Evolutionary conservation across 148 eudicot genomes (phyloP), one percentile per base, ranked within the genome.

Genomic region (Diospyros lotus): DNA sequence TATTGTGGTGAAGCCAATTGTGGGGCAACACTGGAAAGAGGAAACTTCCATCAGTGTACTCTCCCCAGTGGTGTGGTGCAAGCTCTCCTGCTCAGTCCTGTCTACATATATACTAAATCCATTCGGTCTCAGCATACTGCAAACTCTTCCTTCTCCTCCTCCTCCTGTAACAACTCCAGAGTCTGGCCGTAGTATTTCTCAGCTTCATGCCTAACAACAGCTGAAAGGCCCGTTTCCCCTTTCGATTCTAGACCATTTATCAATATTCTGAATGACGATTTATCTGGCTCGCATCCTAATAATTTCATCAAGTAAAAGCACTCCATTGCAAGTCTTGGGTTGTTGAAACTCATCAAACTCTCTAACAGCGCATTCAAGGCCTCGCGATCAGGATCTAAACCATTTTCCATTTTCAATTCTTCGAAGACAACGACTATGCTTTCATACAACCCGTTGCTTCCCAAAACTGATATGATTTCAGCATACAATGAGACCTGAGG

Each of bases 261-360:
- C 74, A 89, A 52, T 40, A 82, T 74, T 77, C 79, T 79, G 40
- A 83, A 83, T 38, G 87, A 73, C 63, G 70, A 69, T 80, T 81
- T 87, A 82, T 89, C 89, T 15, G 86, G 90, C 51, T 83, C 86
- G 66, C 89, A 82, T 66, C 80, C 71, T 63, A 78, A 39, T 44
- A 84, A 78, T 75, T 80, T 87, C 90, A 87, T 89, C 81, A 89
- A 77, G 75, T 59, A 72, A 62, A 79, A 82, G 77, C 89, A 83
- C 67, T 85, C 83, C 76, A 89, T 76, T 41, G 86, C 87, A 28
- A 80, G 81, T 52, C 79, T 78, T 11, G 80, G 70, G 64, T 78
- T 73, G 73, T 81, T 77, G 45, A 80, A 80, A 64, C 63, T 72
- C 70, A 83, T 61, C 76, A 89, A 83, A 66, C 69, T 80, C 69